Evolutionary conservation across 2,329 filamentous ascomycete genomes (phyloP).

Genomic region (Magnaporthiopsis poae): DNA sequence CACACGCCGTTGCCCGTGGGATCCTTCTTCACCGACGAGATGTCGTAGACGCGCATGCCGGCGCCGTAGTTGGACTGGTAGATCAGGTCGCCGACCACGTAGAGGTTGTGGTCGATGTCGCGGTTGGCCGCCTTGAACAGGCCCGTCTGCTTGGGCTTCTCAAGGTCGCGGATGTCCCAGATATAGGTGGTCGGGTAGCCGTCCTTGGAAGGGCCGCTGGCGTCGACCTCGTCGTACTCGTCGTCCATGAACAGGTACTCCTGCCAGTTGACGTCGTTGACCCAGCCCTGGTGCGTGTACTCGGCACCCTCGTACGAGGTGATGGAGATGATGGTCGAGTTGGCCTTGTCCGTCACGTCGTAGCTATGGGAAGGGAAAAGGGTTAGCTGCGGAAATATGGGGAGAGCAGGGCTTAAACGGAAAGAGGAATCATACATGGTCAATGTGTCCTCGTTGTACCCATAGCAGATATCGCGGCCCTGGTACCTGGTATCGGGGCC

Average conservation of each 20-base stretch:
- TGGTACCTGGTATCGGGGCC: conserved; percentile 39
- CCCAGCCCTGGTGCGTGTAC: conserved; percentile 49
- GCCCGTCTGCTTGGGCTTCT: conserved; percentile 31
- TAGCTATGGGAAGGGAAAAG: conserved; percentile 7
- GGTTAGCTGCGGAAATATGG: conserved; percentile 26
- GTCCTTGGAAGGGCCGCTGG: conserved; percentile 16
- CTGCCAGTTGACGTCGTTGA: conserved; percentile 33
- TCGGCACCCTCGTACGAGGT: conserved; percentile 45
- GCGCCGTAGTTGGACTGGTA: conserved; percentile 39
- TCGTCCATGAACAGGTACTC: conserved; percentile 40
- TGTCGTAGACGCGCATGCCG: conserved; percentile 28
- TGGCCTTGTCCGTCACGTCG: conserved; percentile 40
- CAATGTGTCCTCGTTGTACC: conserved; percentile 43
- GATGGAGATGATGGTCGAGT: conserved; percentile 36
- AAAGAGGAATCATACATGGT: conserved; percentile 41
- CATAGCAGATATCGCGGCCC: conserved; percentile 45
- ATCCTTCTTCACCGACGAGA: conserved; percentile 22
- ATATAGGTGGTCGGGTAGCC: conserved; percentile 38
- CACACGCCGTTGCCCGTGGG: conserved; percentile 29
- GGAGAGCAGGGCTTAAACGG: neutral
- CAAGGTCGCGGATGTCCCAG: conserved; percentile 36
- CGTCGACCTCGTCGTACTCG: conserved; percentile 40
- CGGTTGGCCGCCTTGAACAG: conserved; percentile 27
- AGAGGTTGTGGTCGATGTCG: conserved; percentile 37
- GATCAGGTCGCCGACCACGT: conserved; percentile 27